Conservation (phyloP, 2,329 filamentous ascomycete genomes). For the Pseudogymnoascus sp. region DNA sequence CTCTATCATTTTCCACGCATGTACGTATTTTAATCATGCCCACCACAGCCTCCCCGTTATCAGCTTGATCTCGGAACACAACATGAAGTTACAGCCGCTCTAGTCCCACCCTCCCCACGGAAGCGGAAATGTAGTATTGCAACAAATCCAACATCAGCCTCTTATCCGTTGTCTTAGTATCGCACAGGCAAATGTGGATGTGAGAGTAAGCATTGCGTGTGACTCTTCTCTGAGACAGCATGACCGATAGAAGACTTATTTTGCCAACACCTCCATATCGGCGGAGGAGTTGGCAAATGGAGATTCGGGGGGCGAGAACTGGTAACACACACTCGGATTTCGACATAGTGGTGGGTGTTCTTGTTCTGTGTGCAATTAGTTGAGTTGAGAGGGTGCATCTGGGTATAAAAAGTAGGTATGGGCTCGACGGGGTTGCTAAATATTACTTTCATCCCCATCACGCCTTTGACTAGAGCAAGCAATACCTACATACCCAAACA, state of each 20-base stretch:
- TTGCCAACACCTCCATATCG: background rate
- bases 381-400: too few species aligned
- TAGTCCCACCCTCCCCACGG: background rate
- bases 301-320: background rate
- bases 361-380: too few species aligned
- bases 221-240: background rate
- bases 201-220: background rate
- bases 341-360: background rate
- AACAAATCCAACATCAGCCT: background rate
- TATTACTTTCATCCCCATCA: background rate
- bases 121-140: background rate
- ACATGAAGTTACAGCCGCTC: background rate
- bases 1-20: too few species aligned
- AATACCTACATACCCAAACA: too few species aligned
- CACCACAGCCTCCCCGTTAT: background rate
- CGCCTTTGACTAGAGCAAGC: too few species aligned
- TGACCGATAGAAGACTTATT: background rate
- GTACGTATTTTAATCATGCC: background rate
- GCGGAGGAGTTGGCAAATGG: background rate
- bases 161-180: background rate
- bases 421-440: background rate
- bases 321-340: background rate
- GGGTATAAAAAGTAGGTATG: background rate
- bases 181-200: background rate
- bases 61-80: background rate